Conservation (phyloP, 768 basidiomycete genomes). For the Psilocybe sp. region DNA sequence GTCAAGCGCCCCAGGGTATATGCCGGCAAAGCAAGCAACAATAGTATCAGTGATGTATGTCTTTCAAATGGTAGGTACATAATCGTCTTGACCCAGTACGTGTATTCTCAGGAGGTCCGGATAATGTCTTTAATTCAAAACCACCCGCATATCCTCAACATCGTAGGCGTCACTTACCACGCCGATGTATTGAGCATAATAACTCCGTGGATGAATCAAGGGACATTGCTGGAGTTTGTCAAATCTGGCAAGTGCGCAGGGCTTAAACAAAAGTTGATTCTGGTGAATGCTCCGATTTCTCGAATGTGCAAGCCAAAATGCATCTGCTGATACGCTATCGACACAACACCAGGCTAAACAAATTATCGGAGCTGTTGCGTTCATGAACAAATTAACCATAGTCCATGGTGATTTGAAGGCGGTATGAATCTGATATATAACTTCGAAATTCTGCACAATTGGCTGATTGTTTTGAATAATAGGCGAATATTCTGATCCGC, state of each 20-base stretch:
- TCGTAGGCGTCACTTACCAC: constrained; percentile 5
- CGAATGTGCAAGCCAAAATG: too few relatives aligned
- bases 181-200: constrained; percentile 15
- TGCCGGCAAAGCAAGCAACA: background rate
- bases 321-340: too few relatives aligned
- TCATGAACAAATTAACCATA: constrained; percentile 22
- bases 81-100: background rate
- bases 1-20: constrained; percentile 8
- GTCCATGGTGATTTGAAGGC: constrained; percentile 41
- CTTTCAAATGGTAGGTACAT: background rate
- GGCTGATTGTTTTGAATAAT: background rate
- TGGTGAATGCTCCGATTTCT: background rate
- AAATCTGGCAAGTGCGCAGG: background rate
- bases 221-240: constrained; percentile 19
- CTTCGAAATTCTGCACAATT: background rate
- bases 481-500: constrained; percentile 16
- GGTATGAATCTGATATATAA: constrained; percentile 9
- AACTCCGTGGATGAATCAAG: constrained; percentile 28
- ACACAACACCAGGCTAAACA: constrained; percentile 20
- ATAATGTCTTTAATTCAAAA: constrained; percentile 10
- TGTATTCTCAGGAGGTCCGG: constrained; percentile 5
- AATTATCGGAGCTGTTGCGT: constrained; percentile 25
- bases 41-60: constrained; percentile 3
- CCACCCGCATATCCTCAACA: constrained; percentile 10
- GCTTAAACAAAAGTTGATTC: background rate